Base-by-base conservation (phyloP, 2,329 filamentous ascomycete genomes). In the Xylariaceae sp. region DNA sequence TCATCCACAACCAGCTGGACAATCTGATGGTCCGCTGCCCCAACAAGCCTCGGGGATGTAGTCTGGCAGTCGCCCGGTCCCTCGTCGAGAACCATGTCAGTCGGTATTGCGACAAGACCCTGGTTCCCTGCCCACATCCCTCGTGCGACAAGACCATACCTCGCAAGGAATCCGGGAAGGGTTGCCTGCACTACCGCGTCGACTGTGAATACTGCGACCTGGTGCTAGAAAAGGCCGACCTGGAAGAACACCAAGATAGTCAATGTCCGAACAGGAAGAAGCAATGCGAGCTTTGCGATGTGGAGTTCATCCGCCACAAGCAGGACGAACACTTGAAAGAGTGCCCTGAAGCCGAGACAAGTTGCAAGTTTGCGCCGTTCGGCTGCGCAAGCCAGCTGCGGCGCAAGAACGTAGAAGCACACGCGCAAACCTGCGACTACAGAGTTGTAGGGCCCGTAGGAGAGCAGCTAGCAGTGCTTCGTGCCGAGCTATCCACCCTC, bases 1-100 rank as follows among this genome's bases (percentile, higher is more conserved):
- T 81, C 25, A 60, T 81, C 28, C 59, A 66, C 27, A 77, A 77
- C 14, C 74, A 80, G 51, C 68, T 82, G 14, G 76, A 79, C 42
- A 68, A 61, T 37, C 61, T 82, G 9, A 55, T 64, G 17, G 77
- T 78, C 31, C 65, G 67, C 37, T 82, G 77, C 35, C 75, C 77
- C 2, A 72, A 76, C 42, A 50, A 57, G 3, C 49, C 51, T 11
- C 54, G 61, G 22, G 73, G 72, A 7, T 82, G 77, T 50, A 52
- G 57, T 23, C 56, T 63, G 24, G 57, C 67, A 8, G 56, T 75
- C 29, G 60, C 68, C 5, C 65, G 77, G 7, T 72, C 74, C 26
- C 60, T 68, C 17, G 61, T 80, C 7, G 64, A 71, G 44, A 62
- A 64, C 17, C 77, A 82, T 47, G 64, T 76, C 25, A 64, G 65